Conservation (phyloP, 441 rosid species). For the Corymbia citriodora region DNA sequence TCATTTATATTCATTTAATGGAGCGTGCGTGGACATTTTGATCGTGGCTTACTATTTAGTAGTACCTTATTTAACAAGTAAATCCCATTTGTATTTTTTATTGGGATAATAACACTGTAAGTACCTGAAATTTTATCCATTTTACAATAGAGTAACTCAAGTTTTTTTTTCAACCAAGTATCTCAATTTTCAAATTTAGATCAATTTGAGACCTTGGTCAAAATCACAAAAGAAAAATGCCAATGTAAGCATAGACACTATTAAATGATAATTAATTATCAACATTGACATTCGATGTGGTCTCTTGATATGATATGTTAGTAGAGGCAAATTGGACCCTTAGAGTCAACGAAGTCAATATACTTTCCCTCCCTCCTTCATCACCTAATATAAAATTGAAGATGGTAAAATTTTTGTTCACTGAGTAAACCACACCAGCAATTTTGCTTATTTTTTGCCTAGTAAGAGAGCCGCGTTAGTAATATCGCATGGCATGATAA, state of each 20-base stretch:
- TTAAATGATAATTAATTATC: neutral
- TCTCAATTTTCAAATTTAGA: neutral
- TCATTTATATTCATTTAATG: neutral
- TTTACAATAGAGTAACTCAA: neutral
- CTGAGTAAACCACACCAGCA: neutral
- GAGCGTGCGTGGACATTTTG: neutral
- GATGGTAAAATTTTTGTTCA: neutral
- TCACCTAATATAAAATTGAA: neutral
- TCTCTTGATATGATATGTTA: neutral
- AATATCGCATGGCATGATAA: neutral
- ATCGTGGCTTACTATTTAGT: neutral
- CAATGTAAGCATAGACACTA: neutral
- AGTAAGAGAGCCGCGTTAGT: neutral
- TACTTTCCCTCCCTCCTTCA: neutral
- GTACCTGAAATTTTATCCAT: fast-evolving
- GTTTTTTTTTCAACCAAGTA: neutral
- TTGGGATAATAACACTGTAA: neutral
- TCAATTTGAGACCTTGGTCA: fast-evolving
- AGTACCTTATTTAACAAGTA: neutral
- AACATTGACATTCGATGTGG: neutral
- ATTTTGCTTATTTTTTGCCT: neutral
- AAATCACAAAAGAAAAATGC: neutral
- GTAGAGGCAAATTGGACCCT: neutral
- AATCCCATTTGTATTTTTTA: neutral
- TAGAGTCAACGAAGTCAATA: neutral